Evolutionary conservation across 345 rosid genomes (phyloP), one percentile per base, ranked within the genome.

Genomic region (Boechera retrofracta): DNA sequence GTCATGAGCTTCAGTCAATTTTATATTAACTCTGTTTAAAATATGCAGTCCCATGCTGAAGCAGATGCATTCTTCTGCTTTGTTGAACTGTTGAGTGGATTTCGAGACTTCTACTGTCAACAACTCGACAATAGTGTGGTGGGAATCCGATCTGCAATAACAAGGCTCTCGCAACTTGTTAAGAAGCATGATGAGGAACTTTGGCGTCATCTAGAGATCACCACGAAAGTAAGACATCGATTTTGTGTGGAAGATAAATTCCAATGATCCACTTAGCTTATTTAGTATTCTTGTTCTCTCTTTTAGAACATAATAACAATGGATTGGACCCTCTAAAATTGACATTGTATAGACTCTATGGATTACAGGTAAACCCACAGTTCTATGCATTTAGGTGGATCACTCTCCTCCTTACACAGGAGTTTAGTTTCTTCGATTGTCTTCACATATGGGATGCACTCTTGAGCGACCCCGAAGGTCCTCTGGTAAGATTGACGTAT

Each of bases 371-470:
- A 62, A 92, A 95, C 77, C 97, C 97, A 64, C 98, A 92, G 68
- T 95, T 95, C 73, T 92, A 95, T 64, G 97, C 97, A 31, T 95
- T 95, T 81, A 85, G 99, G 81, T 95, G 99, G 99, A 95, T 95
- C 74, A 95, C 99, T 59, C 93, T 95, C 49, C 99, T 95, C 39
- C 87, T 95, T 83, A 92, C 98, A 2, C 99, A 92, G 76, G 99
- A 94, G 64, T 94, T 92, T 87, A 85, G 91, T 82, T 94, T 94
- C 69, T 87, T 89, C 0, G 98, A 90, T 73, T 77, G 97, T 79
- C 94, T 94, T 77, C 97, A 89, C 80, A 87, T 94, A 64, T 94
- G 98, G 98, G 98, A 94, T 77, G 87, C 93, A 4, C 97, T 94
- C 72, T 85, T 94, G 48, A 90, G 98, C 44, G 98, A 94, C 68